phyloP scores from a whole-genome alignment of 331 rosid species.

The Telfairia occidentalis region DNA sequence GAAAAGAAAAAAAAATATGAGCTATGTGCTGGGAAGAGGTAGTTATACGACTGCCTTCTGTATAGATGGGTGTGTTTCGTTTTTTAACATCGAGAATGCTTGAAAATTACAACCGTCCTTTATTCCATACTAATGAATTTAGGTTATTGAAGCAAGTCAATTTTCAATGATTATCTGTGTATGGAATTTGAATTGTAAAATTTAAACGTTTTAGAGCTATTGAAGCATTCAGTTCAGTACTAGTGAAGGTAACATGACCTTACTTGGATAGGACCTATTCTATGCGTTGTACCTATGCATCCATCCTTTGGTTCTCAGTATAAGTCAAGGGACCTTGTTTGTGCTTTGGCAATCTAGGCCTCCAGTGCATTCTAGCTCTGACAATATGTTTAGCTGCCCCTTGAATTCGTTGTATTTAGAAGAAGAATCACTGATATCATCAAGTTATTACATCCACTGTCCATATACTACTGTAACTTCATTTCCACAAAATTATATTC shows the following conservation, averaged over 20 bases:
- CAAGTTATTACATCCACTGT: not conserved
- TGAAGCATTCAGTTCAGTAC: not conserved
- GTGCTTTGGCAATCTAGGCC: not conserved
- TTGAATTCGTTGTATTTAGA: not conserved
- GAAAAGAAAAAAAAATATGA: not conserved
- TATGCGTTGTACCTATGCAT: not conserved
- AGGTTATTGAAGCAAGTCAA: not conserved
- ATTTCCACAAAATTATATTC: not conserved
- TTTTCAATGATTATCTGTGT: not conserved
- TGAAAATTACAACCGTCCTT: not conserved
- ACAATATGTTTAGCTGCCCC: not conserved
- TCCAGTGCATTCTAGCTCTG: not conserved
- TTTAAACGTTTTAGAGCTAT: not conserved
- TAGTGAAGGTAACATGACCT: not conserved
- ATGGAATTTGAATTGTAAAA: not conserved
- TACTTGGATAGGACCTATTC: not conserved
- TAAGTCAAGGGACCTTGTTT: not conserved
- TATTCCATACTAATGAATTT: not conserved
- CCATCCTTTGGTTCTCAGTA: not conserved
- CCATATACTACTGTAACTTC: not conserved
- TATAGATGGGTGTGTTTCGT: not conserved
- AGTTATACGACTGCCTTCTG: not conserved
- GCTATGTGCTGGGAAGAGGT: not conserved
- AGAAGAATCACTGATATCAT: not conserved
- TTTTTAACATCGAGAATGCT: not conserved